Conservation (phyloP, 2,329 filamentous ascomycete species). For the Fusarium hainanense region DNA sequence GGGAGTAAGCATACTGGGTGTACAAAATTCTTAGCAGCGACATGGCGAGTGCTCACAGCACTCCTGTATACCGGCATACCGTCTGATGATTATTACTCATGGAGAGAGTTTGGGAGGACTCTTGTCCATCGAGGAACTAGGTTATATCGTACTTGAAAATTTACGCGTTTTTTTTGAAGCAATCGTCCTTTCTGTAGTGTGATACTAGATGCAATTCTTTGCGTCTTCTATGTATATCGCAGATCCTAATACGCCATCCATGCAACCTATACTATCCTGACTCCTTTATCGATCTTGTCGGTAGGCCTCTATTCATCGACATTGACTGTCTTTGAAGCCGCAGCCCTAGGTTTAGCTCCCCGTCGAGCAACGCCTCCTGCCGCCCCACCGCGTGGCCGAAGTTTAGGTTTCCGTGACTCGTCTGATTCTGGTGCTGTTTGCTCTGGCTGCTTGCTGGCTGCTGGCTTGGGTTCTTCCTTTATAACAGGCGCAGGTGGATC, state of each 20-base stretch:
- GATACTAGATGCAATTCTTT: neutral
- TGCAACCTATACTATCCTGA: conserved; percentile 30
- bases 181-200: neutral
- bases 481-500: conserved; percentile 45
- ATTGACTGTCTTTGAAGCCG: conserved; percentile 37
- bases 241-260: conserved; percentile 37
- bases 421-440: conserved; percentile 35
- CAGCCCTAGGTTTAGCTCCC: conserved; percentile 44
- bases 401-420: conserved; percentile 46
- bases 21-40: conserved; percentile 35
- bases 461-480: conserved; percentile 46
- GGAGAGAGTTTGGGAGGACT: conserved; percentile 32
- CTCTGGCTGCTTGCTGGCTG: conserved; percentile 28
- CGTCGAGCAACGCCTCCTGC: conserved; percentile 42
- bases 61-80: conserved; percentile 36
- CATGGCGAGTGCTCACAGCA: conserved; percentile 31
- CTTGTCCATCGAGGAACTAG: conserved; percentile 27
- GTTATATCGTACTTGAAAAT: conserved; percentile 40
- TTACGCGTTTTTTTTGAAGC: conserved; percentile 36
- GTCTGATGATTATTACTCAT: conserved; percentile 28
- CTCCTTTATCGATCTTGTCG: neutral
- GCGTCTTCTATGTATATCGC: conserved; percentile 4
- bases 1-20: conserved; percentile 38
- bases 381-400: conserved; percentile 43
- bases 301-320: conserved; percentile 6